Evolutionary conservation across 768 basidiomycete genomes (phyloP), one percentile per base, ranked within the genome.

Genomic region (Lactifluus echinatus): DNA sequence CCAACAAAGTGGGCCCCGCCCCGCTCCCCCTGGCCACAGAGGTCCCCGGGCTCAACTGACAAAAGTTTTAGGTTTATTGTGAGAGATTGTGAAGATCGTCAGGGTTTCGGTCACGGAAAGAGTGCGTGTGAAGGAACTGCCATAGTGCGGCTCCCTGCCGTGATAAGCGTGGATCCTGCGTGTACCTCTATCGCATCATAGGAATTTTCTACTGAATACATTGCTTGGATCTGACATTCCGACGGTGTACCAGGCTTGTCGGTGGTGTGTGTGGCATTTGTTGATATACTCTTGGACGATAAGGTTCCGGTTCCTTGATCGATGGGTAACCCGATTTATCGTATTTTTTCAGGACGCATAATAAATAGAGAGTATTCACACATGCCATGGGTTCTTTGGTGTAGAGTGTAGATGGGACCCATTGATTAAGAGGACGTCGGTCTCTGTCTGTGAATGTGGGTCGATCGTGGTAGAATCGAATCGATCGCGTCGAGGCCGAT

Each of bases 401-500:
- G n/a, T n/a, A n/a, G n/a, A n/a, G n/a, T n/a, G n/a, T n/a, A n/a
- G n/a, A n/a, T n/a, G n/a, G n/a, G n/a, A n/a, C n/a, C n/a, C n/a
- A n/a, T n/a, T n/a, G n/a, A n/a, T n/a, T n/a, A n/a, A n/a, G n/a
- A n/a, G n/a, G n/a, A 36, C 14, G 34, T 36, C 34, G 34, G 15
- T 36, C n/a, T n/a, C n/a, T n/a, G n/a, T n/a, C n/a, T n/a, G n/a
- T n/a, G n/a, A n/a, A n/a, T 43, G 39, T 21, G 2, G 44, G 46
- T 54, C 34, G 57, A 59, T 59, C 47, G 52, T 59, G 57, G 47
- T 55, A 36, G 21, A 42, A 59, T 55, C 53, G 56, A 57, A 52
- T 37, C 26, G 56, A 56, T 50, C 10, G 42, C 37, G 45, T 8
- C 28, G 46, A 48, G 12, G 34, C 29, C 44, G 57, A 59, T 59